Conservation (phyloP, 73 alveolate genomes). For the Tetrahymena malaccensis region DNA sequence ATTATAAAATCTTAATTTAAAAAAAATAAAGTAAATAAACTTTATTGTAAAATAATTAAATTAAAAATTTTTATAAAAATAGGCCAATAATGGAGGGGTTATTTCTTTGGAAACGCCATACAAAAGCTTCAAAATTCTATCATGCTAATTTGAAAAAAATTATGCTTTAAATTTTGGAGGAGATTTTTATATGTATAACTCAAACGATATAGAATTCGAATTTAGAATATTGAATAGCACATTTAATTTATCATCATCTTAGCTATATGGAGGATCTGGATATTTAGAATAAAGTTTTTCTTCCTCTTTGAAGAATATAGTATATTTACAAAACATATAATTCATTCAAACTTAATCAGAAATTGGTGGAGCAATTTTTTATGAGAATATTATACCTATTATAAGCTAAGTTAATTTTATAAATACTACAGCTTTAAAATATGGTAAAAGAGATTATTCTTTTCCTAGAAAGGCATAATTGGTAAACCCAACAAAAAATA, state of each 20-base stretch:
- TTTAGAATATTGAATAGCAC: not conserved
- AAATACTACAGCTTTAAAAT: not conserved
- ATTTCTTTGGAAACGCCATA: not conserved
- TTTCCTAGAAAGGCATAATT: not conserved
- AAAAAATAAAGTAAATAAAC: not conserved
- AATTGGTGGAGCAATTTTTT: not conserved
- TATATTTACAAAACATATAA: not conserved
- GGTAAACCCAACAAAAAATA: not conserved
- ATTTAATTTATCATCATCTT: not conserved
- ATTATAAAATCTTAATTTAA: not conserved
- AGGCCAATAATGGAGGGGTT: not conserved
- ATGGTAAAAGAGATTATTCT: not conserved
- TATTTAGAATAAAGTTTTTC: not conserved
- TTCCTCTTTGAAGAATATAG: not conserved
- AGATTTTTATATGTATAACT: not conserved
- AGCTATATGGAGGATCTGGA: not conserved
- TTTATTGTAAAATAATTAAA: not conserved
- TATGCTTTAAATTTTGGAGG: not conserved
- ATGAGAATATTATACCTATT: not conserved
- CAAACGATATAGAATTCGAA: not conserved
- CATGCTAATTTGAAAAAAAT: not conserved
- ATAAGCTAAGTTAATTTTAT: not conserved
- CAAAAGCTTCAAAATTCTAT: not conserved
- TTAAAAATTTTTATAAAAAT: not conserved
- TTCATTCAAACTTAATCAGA: not conserved